phyloP scores from a whole-genome alignment of 164 flowering plant genomes.

The Vitis amurensis region DNA sequence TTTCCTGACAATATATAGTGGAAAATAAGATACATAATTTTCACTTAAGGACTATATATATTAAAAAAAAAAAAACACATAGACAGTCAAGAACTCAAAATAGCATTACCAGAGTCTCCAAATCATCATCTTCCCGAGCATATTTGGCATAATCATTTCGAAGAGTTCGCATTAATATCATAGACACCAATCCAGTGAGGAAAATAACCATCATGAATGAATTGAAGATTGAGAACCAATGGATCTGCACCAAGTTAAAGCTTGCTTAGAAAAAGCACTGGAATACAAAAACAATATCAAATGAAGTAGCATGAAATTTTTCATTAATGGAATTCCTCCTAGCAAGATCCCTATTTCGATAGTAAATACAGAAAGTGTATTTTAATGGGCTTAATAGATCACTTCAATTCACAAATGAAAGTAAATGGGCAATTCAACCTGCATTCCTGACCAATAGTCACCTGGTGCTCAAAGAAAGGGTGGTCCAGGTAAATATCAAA shows the following conservation, averaged over 20 bases:
- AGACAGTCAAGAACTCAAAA: not conserved
- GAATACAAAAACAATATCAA: not conserved
- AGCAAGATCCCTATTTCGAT: too few species aligned
- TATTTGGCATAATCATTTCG: conserved; percentile 99
- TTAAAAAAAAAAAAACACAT: conserved; percentile 4
- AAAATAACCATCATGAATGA: conserved; percentile 99
- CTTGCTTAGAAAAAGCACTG: conserved; percentile 4
- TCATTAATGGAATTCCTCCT: too few species aligned
- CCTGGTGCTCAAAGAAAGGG: conserved; percentile 99
- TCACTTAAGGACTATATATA: not conserved
- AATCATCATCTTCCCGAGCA: conserved; percentile 98
- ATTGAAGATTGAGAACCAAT: conserved; percentile 98
- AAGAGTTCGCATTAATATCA: conserved; percentile 98
- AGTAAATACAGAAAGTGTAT: too few species aligned
- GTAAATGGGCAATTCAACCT: too few species aligned
- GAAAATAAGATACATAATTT: not conserved
- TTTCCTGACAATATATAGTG: conserved; percentile 53
- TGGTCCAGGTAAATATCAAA: conserved; percentile 97
- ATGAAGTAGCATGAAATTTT: too few species aligned
- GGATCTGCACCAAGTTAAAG: conserved; percentile 56
- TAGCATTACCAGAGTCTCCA: conserved; percentile 79
- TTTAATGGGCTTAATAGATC: too few species aligned
- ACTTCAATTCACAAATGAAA: too few species aligned
- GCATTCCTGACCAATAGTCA: conserved; percentile 14
- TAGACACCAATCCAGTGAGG: conserved; percentile 97